Percentiles rank a stretch among this genome's conserved stretches.
Conservation (phyloP, 768 basidiomycete genomes). For the Mycena amicta region DNA sequence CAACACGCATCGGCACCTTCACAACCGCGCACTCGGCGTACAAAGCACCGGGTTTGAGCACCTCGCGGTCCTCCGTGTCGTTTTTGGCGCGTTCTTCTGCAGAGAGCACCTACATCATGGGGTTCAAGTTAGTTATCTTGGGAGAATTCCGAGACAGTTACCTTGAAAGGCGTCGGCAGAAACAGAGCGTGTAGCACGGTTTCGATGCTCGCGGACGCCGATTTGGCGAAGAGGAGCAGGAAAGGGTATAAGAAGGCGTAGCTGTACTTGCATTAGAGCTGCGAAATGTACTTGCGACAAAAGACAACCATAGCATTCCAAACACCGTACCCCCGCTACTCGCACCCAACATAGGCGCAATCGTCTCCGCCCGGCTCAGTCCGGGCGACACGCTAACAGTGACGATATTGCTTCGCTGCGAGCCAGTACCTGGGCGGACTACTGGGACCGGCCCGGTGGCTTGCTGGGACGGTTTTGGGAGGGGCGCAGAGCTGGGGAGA, state of each 20-base stretch:
- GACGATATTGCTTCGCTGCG: conserved; percentile 73
- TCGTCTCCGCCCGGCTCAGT: conserved; percentile 69
- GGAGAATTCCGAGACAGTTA: conserved; percentile 12
- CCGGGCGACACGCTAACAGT: conserved; percentile 76
- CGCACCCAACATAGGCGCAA: conserved; percentile 57
- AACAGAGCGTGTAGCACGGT: conserved; percentile 81
- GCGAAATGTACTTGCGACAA: conserved; percentile 49
- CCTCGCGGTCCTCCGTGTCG: conserved; percentile 41
- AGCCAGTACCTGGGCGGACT: conserved; percentile 36
- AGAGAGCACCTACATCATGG: not conserved
- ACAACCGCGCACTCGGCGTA: conserved; percentile 79
- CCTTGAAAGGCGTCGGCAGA: conserved; percentile 78
- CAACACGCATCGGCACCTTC: conserved; percentile 39
- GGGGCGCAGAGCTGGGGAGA: conserved; percentile 60
- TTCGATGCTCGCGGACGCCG: conserved; percentile 65
- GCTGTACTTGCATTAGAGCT: conserved; percentile 56
- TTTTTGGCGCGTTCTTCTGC: conserved; percentile 4
- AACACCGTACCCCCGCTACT: conserved; percentile 32
- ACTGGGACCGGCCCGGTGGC: conserved; percentile 44
- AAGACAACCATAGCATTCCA: conserved; percentile 30
- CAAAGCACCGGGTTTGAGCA: conserved; percentile 75
- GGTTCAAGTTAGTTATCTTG: too few species aligned
- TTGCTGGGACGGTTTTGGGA: conserved; percentile 45
- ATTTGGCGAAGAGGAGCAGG: conserved; percentile 70
- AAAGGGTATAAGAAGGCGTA: conserved; percentile 71